Evolutionary conservation across 2,329 filamentous ascomycete genomes (phyloP), one percentile per base, ranked within the genome.

Genomic region (Nothomitra cinnamomea): DNA sequence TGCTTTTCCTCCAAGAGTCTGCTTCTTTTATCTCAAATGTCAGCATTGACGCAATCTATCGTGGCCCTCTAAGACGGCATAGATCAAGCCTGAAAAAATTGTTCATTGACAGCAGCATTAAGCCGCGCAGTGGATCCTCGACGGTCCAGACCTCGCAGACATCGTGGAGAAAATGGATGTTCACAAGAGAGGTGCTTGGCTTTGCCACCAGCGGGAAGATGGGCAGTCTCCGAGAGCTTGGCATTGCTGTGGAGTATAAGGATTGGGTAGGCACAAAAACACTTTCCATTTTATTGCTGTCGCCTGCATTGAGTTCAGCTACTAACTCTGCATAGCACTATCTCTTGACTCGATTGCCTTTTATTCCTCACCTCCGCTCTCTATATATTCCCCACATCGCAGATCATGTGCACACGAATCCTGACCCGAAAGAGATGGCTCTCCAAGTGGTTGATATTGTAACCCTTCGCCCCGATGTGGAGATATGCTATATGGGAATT

Each of bases 121-220:
- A 35, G 15, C 15, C 24, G 45, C 24, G 15, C n/a, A 76, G 79
- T 55, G 76, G 72, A 61, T 70, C 67, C 13, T 65, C 66, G 12
- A 65, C 70, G 42, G 63, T 61, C 32, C 64, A 62, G 45, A 66
- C 55, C 17, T 68, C 70, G 40, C 67, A 62, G 50, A 64, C 65
- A 24, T 70, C 78, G 56, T 86, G 82, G 77, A 72, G 74, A 52
- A 75, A 78, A 57, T 92, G 86, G 87, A 78, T 82, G 64, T 71
- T 86, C 53, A 80, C 73, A 51, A 74, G 78, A 2, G 81, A 87
- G 21, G 76, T 86, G 40, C 64, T 92, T 45, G 72, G 75, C 0
- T 92, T 85, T 63, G 74, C 92, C 53, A 87, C 82, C 1, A 85
- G 83, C 62, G 85, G 85, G 3, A 79, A 80, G 55, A 87, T 92